A percentile compares a stretch with the other conserved stretches of the same genome.
phyloP scores from a whole-genome alignment of 1,284 basidiomycete genomes.

The Austroboletus novae-zelandiae region DNA sequence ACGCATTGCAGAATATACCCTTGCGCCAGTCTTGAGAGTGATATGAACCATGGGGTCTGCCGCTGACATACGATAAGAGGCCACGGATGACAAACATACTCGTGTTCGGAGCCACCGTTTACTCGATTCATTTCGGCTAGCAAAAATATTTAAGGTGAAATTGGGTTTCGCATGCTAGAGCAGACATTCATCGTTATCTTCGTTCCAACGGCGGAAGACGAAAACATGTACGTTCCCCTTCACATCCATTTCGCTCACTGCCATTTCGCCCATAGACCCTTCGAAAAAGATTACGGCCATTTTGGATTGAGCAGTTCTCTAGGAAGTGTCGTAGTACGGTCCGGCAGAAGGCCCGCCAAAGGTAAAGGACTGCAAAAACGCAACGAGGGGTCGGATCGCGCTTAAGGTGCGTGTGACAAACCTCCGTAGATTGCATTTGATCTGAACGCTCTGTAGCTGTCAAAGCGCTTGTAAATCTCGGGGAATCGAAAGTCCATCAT shows the following conservation, averaged over 20 bases:
- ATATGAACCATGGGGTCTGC: too few species aligned
- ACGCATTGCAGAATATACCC: too few species aligned
- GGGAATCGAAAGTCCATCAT: constrained; percentile 2
- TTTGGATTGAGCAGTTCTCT: not conserved
- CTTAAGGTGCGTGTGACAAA: not conserved
- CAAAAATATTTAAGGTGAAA: too few species aligned
- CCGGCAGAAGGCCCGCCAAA: not conserved
- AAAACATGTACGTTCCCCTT: constrained; percentile 2
- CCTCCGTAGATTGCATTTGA: not conserved
- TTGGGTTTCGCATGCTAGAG: too few species aligned
- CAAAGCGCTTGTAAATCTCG: not conserved
- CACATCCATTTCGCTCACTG: constrained; percentile 8
- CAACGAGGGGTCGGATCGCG: constrained; percentile 3
- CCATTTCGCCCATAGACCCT: not conserved
- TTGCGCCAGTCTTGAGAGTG: too few species aligned
- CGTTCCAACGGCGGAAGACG: too few species aligned
- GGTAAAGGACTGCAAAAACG: not conserved
- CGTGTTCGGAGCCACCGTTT: too few species aligned
- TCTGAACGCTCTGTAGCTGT: not conserved
- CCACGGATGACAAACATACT: too few species aligned
- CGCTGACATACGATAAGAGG: too few species aligned
- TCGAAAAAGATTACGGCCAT: constrained; percentile 1
- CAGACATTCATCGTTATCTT: too few species aligned
- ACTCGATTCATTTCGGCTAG: too few species aligned
- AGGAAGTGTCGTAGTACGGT: not conserved